Evolutionary conservation across 176 grass and related monocot genomes (phyloP).

Genomic region (Triticum turgidum): DNA sequence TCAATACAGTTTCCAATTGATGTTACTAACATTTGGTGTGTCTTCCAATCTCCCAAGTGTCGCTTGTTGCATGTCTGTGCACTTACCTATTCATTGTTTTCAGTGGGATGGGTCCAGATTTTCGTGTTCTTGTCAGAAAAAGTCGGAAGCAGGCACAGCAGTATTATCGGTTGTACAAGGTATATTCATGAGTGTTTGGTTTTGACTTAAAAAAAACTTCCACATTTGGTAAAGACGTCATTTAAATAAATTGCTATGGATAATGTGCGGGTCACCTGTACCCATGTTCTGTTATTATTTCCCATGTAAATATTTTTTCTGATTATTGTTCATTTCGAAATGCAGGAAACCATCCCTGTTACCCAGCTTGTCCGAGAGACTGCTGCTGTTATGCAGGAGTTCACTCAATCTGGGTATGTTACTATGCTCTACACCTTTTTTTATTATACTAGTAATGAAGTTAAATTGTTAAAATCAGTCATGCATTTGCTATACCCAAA

Average conservation of each 20-base stretch:
- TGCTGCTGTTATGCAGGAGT: constrained; percentile 98
- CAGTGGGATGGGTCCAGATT: constrained; percentile 97
- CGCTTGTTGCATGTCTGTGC: background rate
- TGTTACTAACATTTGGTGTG: background rate
- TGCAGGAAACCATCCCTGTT: constrained; percentile 84
- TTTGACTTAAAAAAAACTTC: background rate
- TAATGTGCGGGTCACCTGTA: background rate
- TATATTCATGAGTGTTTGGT: constrained; percentile 30
- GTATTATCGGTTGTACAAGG: constrained; percentile 88
- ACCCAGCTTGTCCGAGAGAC: constrained; percentile 98
- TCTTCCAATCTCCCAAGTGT: background rate
- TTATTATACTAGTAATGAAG: background rate
- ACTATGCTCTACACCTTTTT: constrained; percentile 2
- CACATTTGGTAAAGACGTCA: background rate
- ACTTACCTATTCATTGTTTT: constrained; percentile 30
- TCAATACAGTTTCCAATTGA: background rate
- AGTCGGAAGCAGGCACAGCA: constrained; percentile 81
- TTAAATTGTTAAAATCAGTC: constrained; percentile 6
- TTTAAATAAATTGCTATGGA: constrained; percentile 14
- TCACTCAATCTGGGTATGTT: constrained; percentile 92
- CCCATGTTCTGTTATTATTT: background rate
- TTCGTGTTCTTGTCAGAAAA: constrained; percentile 85
- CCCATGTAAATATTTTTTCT: constrained; percentile 10
- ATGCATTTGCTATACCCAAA: background rate
- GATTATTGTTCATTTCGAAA: constrained; percentile 14